Percentiles rank a stretch among this genome's conserved stretches.
Evolutionary conservation across 345 rosid species (phyloP).

Genomic region (Populus deltoides): DNA sequence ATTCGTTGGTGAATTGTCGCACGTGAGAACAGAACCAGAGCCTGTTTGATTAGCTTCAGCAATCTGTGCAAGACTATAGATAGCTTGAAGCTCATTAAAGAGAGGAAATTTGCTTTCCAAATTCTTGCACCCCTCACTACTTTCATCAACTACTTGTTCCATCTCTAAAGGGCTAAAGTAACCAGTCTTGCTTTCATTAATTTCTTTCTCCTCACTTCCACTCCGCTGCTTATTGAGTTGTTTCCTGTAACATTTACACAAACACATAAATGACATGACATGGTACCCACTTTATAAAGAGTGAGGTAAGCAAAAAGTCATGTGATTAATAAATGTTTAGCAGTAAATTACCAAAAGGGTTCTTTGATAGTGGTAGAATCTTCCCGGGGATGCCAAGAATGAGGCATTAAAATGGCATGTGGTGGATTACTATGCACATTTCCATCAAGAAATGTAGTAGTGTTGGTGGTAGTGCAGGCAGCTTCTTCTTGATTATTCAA

Average conservation of each 20-base stretch:
- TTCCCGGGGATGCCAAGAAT: constrained; percentile 36
- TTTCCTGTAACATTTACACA: constrained; percentile 30
- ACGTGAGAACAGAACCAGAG: constrained; percentile 38
- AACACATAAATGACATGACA: constrained; percentile 14
- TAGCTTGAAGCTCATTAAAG: constrained; percentile 45
- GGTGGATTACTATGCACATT: constrained; percentile 1
- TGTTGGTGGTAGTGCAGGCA: not conserved
- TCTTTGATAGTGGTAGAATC: constrained; percentile 32
- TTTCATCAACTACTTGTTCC: constrained; percentile 5
- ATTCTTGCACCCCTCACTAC: constrained; percentile 19
- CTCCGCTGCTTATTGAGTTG: constrained; percentile 12
- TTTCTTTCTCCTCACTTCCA: constrained; percentile 12
- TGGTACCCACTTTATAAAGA: not conserved
- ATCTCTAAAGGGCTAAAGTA: not conserved
- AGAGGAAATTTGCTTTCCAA: constrained; percentile 24
- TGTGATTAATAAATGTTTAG: not conserved
- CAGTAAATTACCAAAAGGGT: constrained; percentile 36
- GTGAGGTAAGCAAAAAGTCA: not conserved
- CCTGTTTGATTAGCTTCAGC: constrained; percentile 33
- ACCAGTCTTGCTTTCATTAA: constrained; percentile 1
- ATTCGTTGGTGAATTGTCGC: constrained; percentile 29
- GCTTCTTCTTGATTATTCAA: constrained; percentile 10
- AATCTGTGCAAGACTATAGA: constrained; percentile 26
- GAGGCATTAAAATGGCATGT: constrained; percentile 15
- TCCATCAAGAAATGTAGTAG: constrained; percentile 15